Conservation (phyloP, 2,329 filamentous ascomycete genomes). For the Ilyonectria sp. region DNA sequence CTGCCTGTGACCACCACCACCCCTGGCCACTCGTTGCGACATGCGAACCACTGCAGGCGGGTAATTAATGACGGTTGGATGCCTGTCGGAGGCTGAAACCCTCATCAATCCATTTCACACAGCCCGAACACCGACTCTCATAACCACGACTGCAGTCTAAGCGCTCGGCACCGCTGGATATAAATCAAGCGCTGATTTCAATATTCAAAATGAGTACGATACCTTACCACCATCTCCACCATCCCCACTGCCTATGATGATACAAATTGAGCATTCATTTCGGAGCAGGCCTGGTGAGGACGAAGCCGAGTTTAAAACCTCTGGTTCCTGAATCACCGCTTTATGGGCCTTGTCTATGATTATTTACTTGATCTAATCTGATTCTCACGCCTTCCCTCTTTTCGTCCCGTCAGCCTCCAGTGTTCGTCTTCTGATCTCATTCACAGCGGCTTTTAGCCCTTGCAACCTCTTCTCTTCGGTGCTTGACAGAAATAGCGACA, state of each 20-base stretch:
- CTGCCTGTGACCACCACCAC: neutral
- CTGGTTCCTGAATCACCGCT: constrained; percentile 60
- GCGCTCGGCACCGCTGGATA: neutral
- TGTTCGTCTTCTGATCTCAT: constrained; percentile 55
- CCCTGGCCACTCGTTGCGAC: neutral
- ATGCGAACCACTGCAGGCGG: constrained; percentile 2
- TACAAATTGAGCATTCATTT: constrained; percentile 56
- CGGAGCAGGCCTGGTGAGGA: constrained; percentile 54
- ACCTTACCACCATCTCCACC: neutral
- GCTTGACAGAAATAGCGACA: constrained; percentile 70
- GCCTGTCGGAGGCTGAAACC: constrained; percentile 13
- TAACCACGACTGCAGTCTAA: neutral
- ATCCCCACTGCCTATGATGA: constrained; percentile 54
- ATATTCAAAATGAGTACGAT: constrained; percentile 7
- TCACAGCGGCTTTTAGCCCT: constrained; percentile 63
- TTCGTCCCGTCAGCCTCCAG: constrained; percentile 36
- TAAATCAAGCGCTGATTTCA: neutral
- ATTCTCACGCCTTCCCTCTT: constrained; percentile 52
- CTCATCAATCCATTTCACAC: neutral
- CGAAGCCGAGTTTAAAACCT: constrained; percentile 66
- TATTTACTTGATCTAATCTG: constrained; percentile 78
- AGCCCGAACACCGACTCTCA: neutral
- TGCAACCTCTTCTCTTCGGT: constrained; percentile 65
- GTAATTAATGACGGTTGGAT: neutral
- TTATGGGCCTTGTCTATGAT: constrained; percentile 51